phyloP scores from a whole-genome alignment of 805 yeast species.

The Ogataea methylovora region DNA sequence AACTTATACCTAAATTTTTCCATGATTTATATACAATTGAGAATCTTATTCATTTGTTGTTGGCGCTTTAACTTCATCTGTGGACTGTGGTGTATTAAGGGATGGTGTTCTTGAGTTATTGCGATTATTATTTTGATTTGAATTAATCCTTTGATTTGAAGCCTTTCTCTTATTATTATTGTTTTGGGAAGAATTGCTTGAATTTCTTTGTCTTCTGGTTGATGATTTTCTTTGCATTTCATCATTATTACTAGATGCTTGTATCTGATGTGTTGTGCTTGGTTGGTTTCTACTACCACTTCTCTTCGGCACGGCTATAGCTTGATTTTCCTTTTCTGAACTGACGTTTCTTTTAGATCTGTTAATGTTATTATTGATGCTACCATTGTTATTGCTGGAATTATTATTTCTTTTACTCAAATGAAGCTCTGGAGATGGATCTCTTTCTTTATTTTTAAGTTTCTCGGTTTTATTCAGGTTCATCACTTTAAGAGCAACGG shows the following conservation, averaged over 20 bases:
- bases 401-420: neutral
- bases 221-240: neutral
- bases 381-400: neutral
- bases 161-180: neutral
- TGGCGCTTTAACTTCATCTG: neutral
- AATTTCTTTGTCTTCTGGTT: neutral
- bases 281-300: neutral
- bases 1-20: too few relatives aligned
- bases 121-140: neutral
- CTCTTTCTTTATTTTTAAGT: neutral
- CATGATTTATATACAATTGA: too few relatives aligned
- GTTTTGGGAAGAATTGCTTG: neutral
- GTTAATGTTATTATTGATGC: too few relatives aligned
- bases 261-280: neutral
- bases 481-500: conserved; percentile 11
- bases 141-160: neutral
- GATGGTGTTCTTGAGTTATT: neutral
- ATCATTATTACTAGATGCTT: neutral
- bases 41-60: too few relatives aligned
- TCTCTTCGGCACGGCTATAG: too few relatives aligned
- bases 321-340: too few relatives aligned
- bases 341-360: too few relatives aligned
- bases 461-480: too few relatives aligned
- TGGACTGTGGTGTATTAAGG: neutral
- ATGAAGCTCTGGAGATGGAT: neutral